Conservation (phyloP, 192 early-diverging fungal genomes). For the Gaertneriomyces semiglobifer region DNA sequence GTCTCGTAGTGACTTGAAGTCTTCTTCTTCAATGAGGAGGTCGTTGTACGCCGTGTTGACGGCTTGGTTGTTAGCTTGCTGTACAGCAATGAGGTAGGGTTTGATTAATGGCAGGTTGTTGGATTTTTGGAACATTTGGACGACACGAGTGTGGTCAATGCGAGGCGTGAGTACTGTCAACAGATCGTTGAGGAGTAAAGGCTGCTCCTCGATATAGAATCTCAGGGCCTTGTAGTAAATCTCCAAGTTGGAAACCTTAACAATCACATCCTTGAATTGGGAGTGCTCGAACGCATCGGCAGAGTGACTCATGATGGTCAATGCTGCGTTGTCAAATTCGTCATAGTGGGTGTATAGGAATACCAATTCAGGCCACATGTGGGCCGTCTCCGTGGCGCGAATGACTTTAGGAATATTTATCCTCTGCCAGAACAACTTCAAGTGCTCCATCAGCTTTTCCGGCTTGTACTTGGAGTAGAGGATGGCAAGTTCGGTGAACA, state of each 20-base stretch:
- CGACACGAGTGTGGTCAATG: conserved; percentile 96
- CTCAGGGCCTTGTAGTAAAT: conserved; percentile 97
- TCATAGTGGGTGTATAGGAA: conserved; percentile 99
- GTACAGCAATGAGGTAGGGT: conserved; percentile 92
- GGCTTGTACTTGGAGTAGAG: conserved; percentile 95
- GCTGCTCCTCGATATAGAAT: conserved; percentile 96
- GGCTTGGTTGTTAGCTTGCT: conserved; percentile 86
- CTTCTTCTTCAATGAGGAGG: conserved; percentile 96
- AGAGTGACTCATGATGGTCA: conserved; percentile 93
- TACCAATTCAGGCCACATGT: conserved; percentile 95
- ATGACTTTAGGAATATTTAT: conserved; percentile 99
- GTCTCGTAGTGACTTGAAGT: conserved; percentile 87
- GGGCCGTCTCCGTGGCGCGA: conserved; percentile 83
- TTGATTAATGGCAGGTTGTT: conserved; percentile 98
- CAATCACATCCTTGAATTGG: conserved; percentile 93
- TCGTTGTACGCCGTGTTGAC: conserved; percentile 97
- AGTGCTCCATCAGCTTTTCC: conserved; percentile 94
- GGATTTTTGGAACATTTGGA: conserved; percentile 95
- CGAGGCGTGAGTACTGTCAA: conserved; percentile 81
- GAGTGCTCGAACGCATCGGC: conserved; percentile 95
- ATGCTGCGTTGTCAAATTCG: conserved; percentile 96
- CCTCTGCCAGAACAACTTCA: conserved; percentile 94
- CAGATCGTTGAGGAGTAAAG: conserved; percentile 89
- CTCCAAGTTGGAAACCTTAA: conserved; percentile 96
- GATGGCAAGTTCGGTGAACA: conserved; percentile 99